Base-by-base conservation (phyloP, 306 rosid species). In the Fagus crenata region DNA sequence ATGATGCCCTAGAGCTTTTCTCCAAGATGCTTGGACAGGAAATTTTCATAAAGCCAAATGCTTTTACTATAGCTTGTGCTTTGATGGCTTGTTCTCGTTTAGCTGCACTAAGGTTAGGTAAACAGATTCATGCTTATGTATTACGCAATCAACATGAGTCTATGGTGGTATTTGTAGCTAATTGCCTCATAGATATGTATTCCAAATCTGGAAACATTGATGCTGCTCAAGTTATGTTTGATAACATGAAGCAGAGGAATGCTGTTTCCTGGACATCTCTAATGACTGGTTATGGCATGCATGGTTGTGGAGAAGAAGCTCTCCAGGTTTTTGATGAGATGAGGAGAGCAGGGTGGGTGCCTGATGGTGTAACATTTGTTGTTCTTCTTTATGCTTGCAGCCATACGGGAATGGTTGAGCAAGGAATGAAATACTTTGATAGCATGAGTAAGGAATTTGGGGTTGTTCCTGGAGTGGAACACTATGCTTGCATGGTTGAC, bases 401-500 rank as follows among this genome's bases (percentile, higher is more conserved):
- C 81, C 98, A 93, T 73, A 84, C 96, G 0, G 96, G 98, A 84
- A 84, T 91, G 92, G 78, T 83, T 54, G 96, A 91, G 73, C 84
- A 79, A 74, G 98, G 97, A 73, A 75, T 87, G 60, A 14, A 76
- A 72, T 87, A 89, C 81, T 93, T 93, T 58, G 70, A 90, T 73
- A 77, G 80, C 82, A 89, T 91, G 93, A 84, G 61, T 69, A 75
- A 82, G 49, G 81, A 86, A 53, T 89, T 82, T 74, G 92, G 92
- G 58, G 84, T 93, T 68, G 73, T 75, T 76, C 98, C 97, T 40
- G 87, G 85, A 69, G 87, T 81, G 8, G 96, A 93, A 80, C 98
- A 93, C 80, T 91, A 90, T 80, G 96, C 96, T 71, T 93, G 97
- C 80, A 87, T 91, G 92, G 93, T 90, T 79, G 98, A 91, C 86